Evolutionary conservation across 1,139 yeast genomes (phyloP), one percentile per base, ranked within the genome.

Genomic region (Saccharomyces uvarum): DNA sequence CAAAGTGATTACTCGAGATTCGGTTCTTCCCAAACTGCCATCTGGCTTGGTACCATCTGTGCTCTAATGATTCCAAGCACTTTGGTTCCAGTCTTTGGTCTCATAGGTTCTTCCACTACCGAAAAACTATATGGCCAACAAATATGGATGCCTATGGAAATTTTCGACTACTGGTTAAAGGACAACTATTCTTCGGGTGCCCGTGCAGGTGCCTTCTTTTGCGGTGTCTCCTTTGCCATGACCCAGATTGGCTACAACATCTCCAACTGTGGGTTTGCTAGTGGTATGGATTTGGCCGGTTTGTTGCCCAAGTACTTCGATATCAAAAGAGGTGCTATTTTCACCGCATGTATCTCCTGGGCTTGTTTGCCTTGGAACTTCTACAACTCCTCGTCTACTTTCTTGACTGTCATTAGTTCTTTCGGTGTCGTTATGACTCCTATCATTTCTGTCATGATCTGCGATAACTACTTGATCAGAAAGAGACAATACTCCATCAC

Each of bases 221-320:
- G 76, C 56, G 76, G 78, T 27, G 61, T 77, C 11, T 71, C 77
- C 2, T 78, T 79, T 66, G 67, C 73, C 27, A 61, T 75, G 50
- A 78, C 80, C 3, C 80, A 77, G 59, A 67, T 79, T 16, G 76
- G 78, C 54, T 74, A 78, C 53, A 79, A 79, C 49, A 71, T 75
- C 27, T 73, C 78, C 51, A 79, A 77, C 55, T 77, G 79, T 63
- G 81, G 79, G 26, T 72, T 78, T 55, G 77, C 83, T 5, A 78
- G 78, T 56, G 82, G 83, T 50, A 77, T 77, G 72, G 82, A 79
- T 64, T 63, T 78, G 52, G 72, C 80, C 4, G 80, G 81, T 51
- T 60, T 78, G 28, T 67, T 74, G 49, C 83, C 83, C 38, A 73
- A 70, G 56, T 80, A 77, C 63, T 71, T 81, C 61, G 77, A 78